A percentile compares a stretch with the other conserved stretches of the same genome.
These are phyloP conservation scores for Coccomyxa subellipsoidea DNA, from an alignment of 163 green algal genomes.

Conservation along the genomic window DNA sequence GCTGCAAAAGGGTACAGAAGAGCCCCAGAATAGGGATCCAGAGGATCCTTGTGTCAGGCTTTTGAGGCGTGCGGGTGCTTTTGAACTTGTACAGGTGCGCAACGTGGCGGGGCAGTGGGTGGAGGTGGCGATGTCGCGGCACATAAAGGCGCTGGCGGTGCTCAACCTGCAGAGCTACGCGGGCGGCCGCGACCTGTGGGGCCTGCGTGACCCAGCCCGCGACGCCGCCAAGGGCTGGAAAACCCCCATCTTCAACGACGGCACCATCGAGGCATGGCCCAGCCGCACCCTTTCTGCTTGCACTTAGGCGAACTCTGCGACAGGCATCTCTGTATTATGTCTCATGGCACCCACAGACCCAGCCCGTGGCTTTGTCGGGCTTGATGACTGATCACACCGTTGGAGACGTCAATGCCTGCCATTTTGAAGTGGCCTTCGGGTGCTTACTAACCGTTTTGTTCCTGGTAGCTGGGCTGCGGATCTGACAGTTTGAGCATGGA, in stretches of 20 bases:
- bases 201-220: slow-evolving; percentile 39
- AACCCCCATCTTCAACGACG: slow-evolving; percentile 60
- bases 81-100: slow-evolving; percentile 26
- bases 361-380: too few relatives aligned
- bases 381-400: too few relatives aligned
- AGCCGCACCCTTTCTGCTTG: not conserved
- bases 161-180: slow-evolving; percentile 85
- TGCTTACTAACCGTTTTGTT: too few relatives aligned
- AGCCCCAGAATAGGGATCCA: too few relatives aligned
- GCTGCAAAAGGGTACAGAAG: too few relatives aligned
- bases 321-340: too few relatives aligned
- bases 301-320: too few relatives aligned
- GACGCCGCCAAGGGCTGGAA: slow-evolving; percentile 28
- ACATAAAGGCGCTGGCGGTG: slow-evolving; percentile 74
- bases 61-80: not conserved
- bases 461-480: too few relatives aligned
- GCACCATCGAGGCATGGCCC: slow-evolving; percentile 61
- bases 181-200: slow-evolving; percentile 77
- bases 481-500: not conserved
- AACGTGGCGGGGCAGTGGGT: slow-evolving; percentile 43
- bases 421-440: too few relatives aligned
- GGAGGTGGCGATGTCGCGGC: slow-evolving; percentile 51
- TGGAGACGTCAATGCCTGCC: too few relatives aligned
- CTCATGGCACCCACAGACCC: too few relatives aligned
- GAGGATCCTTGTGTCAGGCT: too few relatives aligned